Evolutionary conservation across 805 yeast species (phyloP).

Genomic region (Suhomyces faveliae): DNA sequence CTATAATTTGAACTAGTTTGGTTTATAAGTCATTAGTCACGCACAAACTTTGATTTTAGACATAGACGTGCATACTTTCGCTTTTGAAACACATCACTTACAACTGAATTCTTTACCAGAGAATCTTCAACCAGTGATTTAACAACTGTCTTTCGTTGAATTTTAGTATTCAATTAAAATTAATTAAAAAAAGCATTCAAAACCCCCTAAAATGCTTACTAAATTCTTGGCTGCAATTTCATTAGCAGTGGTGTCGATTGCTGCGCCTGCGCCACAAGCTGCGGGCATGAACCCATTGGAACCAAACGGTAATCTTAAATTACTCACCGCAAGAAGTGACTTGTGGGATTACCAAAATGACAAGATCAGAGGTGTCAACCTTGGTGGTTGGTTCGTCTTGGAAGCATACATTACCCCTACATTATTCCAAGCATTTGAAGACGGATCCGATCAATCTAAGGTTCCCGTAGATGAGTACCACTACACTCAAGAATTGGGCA

Average conservation of each 20-base stretch:
- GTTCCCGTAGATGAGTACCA: slow-evolving; percentile 85
- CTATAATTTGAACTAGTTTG: neutral
- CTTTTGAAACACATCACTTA: neutral
- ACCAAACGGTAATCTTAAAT: slow-evolving; percentile 6
- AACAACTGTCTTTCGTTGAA: neutral
- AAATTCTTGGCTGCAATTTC: slow-evolving; percentile 1
- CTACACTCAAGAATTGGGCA: slow-evolving; percentile 59
- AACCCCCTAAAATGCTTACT: neutral
- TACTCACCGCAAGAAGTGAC: slow-evolving; percentile 21
- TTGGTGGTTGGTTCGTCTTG: slow-evolving; percentile 89
- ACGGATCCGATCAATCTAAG: slow-evolving; percentile 33
- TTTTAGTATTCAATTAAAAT: neutral
- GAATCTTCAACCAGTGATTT: neutral
- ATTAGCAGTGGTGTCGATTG: neutral
- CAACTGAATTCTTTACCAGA: neutral
- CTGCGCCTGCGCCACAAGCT: slow-evolving; percentile 5
- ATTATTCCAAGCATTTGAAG: slow-evolving; percentile 60
- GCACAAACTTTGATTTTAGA: neutral
- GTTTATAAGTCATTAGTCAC: neutral
- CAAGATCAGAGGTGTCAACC: slow-evolving; percentile 63
- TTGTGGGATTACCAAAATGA: slow-evolving; percentile 36
- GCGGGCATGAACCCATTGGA: slow-evolving; percentile 6
- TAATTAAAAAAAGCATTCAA: neutral
- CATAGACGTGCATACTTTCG: neutral
- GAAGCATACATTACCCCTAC: slow-evolving; percentile 88